Percentiles rank a stretch among this genome's conserved stretches.
phyloP scores from a whole-genome alignment of 2,329 filamentous ascomycete genomes.

The Microcyclospora pomicola region DNA sequence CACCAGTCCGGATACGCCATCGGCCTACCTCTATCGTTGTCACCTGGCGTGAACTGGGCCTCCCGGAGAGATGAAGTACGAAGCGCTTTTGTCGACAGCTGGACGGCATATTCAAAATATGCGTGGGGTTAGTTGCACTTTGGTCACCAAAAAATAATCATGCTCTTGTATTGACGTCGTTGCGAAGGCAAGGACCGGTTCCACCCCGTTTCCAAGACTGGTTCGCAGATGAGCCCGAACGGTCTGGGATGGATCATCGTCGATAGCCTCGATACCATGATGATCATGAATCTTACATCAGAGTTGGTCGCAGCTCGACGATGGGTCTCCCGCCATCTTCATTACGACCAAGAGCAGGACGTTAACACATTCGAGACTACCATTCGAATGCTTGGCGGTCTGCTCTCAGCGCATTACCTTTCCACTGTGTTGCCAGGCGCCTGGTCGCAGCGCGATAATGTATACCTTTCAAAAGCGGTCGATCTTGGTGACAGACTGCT shows the following conservation, averaged over 20 bases:
- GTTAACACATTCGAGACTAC: slow-evolving; percentile 95
- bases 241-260: slow-evolving; percentile 96
- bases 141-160: too few species aligned
- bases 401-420: slow-evolving; percentile 85
- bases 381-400: slow-evolving; percentile 83
- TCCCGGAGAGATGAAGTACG: slow-evolving; percentile 67
- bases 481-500: slow-evolving; percentile 76
- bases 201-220: slow-evolving; percentile 62
- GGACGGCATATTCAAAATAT: slow-evolving; percentile 82
- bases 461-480: slow-evolving; percentile 90
- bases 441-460: slow-evolving; percentile 61
- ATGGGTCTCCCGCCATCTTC: slow-evolving; percentile 68
- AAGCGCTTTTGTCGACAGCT: slow-evolving; percentile 85
- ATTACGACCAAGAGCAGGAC: slow-evolving; percentile 80
- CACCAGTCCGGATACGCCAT: slow-evolving; percentile 4
- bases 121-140: slow-evolving; percentile 56
- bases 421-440: slow-evolving; percentile 65
- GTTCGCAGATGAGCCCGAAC: slow-evolving; percentile 67
- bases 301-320: slow-evolving; percentile 68
- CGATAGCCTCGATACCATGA: slow-evolving; percentile 84
- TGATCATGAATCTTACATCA: slow-evolving; percentile 87
- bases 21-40: slow-evolving; percentile 13
- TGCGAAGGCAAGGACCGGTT: slow-evolving; percentile 57
- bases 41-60: slow-evolving; percentile 51
- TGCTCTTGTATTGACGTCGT: neutral